Base-by-base conservation (phyloP, 148 eudicot genomes). In the Nepenthes gracilis region DNA sequence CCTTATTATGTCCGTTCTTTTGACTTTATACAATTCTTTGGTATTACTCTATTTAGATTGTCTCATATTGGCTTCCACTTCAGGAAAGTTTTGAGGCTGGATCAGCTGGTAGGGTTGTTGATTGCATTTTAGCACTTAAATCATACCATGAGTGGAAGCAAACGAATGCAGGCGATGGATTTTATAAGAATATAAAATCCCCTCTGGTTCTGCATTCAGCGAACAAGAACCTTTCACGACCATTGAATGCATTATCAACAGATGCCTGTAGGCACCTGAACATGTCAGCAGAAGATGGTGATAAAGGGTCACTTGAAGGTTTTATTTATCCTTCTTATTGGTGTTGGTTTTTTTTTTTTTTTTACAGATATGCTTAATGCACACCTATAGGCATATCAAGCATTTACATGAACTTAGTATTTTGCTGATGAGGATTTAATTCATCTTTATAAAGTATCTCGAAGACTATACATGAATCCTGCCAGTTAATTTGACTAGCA, bases 61-160 rank as follows among this genome's bases (percentile, higher is more conserved):
- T 35, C 23, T 23, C 23, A 23, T 23, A 23, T 5, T 6, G 36
- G 35, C 9, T 57, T 6, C 32, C 23, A 40, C 33, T 43, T 58
- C 72, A 86, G 99, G 96, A 88, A 36, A 80, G 76, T 58, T 54
- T 86, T 52, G 87, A 82, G 71, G 77, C 75, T 43, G 95, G 91
- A 51, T 88, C 96, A 49, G 80, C 82, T 35, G 74, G 70, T 7
- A 86, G 82, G 74, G 79, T 93, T 36, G 92, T 84, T 58, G 95
- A 93, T 61, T 93, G 99, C 75, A 70, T 93, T 69, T 72, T 93
- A 70, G 86, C 78, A 13, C 85, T 93, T 9, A 88, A 82, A 74
- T 78, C 80, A 61, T 88, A 80, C 64, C 76, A 88, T 76, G 95
- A 93, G 64, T 76, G 86, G 95, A 93, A 84, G 71, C 76, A 86